Conservation (phyloP, 331 rosid species). For the Erythrophleum ivorense region DNA sequence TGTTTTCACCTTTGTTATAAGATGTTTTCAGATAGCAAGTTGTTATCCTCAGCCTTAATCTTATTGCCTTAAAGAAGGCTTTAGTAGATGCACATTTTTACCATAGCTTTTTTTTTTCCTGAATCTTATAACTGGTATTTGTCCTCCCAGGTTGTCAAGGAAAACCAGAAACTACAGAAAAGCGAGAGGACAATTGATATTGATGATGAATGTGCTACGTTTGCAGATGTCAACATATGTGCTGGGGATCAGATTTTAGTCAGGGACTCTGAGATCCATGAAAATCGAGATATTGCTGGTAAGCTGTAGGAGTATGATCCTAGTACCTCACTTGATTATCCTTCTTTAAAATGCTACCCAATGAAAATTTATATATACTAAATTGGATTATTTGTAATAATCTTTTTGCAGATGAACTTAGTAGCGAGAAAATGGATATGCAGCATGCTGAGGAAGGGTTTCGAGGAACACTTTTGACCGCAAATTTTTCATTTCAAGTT, state of each 20-base stretch:
- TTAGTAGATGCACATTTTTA: conserved; percentile 4
- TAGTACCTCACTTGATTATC: not conserved
- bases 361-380: not conserved
- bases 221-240: conserved; percentile 83
- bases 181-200: conserved; percentile 73
- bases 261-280: conserved; percentile 90
- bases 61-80: conserved; percentile 5
- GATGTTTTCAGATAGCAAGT: not conserved
- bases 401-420: conserved; percentile 76
- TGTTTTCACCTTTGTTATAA: too few species aligned
- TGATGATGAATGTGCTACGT: conserved; percentile 74
- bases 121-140: conserved; percentile 32
- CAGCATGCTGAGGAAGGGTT: conserved; percentile 86
- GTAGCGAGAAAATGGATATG: conserved; percentile 61
- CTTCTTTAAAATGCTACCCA: not conserved
- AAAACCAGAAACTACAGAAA: conserved; percentile 92
- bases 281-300: conserved; percentile 99
- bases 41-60: conserved; percentile 9
- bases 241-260: conserved; percentile 95
- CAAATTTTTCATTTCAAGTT: conserved; percentile 77
- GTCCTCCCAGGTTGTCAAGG: conserved; percentile 84
- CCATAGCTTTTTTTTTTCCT: not conserved
- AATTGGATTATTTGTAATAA: conserved; percentile 12
- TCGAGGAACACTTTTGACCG: conserved; percentile 90
- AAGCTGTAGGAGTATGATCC: conserved; percentile 22